Conservation (phyloP, 2,329 filamentous ascomycete species). For the Pseudogymnoascus sp. region DNA sequence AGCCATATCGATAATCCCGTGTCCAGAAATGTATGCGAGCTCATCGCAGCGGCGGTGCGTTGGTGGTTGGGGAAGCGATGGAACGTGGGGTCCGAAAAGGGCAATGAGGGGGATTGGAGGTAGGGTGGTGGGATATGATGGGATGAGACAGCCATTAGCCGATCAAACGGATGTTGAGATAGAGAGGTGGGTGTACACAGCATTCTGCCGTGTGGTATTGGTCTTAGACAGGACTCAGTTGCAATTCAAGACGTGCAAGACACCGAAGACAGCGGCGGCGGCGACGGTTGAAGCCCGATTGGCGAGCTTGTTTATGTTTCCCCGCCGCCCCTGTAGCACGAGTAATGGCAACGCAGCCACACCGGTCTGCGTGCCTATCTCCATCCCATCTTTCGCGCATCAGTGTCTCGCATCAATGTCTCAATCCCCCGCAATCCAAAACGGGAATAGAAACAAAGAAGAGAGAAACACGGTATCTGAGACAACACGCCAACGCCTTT, state of each 20-base stretch:
- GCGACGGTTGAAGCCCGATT: constrained; percentile 2
- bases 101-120: neutral
- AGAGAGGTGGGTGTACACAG: neutral
- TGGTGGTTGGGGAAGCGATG: neutral
- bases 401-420: neutral
- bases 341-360: neutral
- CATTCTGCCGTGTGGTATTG: neutral
- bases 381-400: neutral
- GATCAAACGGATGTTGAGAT: neutral
- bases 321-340: neutral
- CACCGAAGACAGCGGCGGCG: neutral
- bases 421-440: neutral
- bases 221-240: neutral
- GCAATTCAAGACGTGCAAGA: neutral
- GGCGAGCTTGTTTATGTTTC: neutral
- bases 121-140: neutral
- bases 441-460: neutral
- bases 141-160: neutral
- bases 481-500: neutral
- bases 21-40: neutral
- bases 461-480: neutral
- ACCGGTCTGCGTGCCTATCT: neutral
- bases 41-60: neutral
- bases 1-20: neutral
- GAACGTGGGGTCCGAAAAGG: neutral